Percentiles rank a stretch among this genome's conserved stretches.
Conservation (phyloP, 1,139 yeast species). For the Saccharomyces hybrid region DNA sequence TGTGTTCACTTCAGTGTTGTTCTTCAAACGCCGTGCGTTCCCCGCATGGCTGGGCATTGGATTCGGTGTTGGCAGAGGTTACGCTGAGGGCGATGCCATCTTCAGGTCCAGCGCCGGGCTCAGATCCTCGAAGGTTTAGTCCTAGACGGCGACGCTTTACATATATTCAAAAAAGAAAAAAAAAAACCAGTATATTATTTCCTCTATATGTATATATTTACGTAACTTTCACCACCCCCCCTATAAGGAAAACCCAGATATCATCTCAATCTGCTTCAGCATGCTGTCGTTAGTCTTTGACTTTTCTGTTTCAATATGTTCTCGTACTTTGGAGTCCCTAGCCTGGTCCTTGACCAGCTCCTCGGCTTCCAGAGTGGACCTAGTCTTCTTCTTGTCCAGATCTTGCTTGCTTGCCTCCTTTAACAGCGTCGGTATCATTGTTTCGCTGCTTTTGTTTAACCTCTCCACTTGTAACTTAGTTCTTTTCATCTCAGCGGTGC, state of each 20-base stretch:
- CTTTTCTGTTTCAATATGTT: constrained; percentile 35
- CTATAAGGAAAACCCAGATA: constrained; percentile 44
- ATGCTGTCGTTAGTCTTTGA: constrained; percentile 46
- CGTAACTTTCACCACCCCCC: not conserved
- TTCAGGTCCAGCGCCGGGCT: constrained; percentile 77
- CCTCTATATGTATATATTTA: not conserved
- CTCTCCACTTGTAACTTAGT: constrained; percentile 22
- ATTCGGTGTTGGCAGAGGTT: constrained; percentile 94
- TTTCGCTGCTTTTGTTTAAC: constrained; percentile 11
- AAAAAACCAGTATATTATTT: not conserved
- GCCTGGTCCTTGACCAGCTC: constrained; percentile 34
- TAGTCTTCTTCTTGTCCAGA: constrained; percentile 27
- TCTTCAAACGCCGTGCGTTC: constrained; percentile 90
- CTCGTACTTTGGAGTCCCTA: constrained; percentile 41
- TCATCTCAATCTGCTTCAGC: constrained; percentile 50
- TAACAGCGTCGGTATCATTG: constrained; percentile 12
- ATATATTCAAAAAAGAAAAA: constrained; percentile 2
- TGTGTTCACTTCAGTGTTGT: constrained; percentile 82
- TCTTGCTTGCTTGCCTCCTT: constrained; percentile 14
- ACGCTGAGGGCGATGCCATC: constrained; percentile 95
- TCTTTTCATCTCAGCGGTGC: constrained; percentile 20
- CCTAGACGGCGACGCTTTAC: not conserved
- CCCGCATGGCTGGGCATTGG: constrained; percentile 97
- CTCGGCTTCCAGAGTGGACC: constrained; percentile 36
- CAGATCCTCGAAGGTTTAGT: constrained; percentile 46